Evolutionary conservation across 768 basidiomycete genomes (phyloP).

Genomic region (Trametopsis cervina): DNA sequence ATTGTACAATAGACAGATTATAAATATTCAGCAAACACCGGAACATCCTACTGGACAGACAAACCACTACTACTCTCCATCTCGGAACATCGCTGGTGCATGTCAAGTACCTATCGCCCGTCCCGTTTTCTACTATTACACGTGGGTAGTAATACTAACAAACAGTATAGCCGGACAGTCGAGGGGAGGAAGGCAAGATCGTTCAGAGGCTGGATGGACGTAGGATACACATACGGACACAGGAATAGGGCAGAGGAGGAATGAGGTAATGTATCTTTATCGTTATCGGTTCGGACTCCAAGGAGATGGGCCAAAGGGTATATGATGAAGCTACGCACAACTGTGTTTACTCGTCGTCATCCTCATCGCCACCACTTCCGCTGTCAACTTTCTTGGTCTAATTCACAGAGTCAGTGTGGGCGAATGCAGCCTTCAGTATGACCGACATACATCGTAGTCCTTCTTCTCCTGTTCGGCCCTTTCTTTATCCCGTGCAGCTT

Average conservation of each 20-base stretch:
- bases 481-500: constrained; percentile 81
- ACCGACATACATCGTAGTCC: constrained; percentile 33
- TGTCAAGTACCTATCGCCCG: too few relatives aligned
- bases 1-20: neutral
- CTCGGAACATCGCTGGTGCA: neutral
- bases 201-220: neutral
- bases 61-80: neutral
- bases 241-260: neutral
- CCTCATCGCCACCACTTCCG: constrained; percentile 35
- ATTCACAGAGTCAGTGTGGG: constrained; percentile 7
- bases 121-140: neutral
- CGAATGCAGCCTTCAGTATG: too few relatives aligned
- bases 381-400: constrained; percentile 34
- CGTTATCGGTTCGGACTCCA: too few relatives aligned
- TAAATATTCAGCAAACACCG: neutral
- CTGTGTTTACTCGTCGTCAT: constrained; percentile 34
- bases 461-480: constrained; percentile 80
- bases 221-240: neutral
- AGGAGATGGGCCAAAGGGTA: too few relatives aligned
- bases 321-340: too few relatives aligned
- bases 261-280: neutral
- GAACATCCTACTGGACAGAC: too few relatives aligned
- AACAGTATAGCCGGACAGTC: neutral
- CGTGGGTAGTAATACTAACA: neutral
- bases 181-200: neutral